These are phyloP conservation scores for Alternaria gaisen DNA, from an alignment of 2,329 filamentous ascomycete species.

Conservation along the genomic window DNA sequence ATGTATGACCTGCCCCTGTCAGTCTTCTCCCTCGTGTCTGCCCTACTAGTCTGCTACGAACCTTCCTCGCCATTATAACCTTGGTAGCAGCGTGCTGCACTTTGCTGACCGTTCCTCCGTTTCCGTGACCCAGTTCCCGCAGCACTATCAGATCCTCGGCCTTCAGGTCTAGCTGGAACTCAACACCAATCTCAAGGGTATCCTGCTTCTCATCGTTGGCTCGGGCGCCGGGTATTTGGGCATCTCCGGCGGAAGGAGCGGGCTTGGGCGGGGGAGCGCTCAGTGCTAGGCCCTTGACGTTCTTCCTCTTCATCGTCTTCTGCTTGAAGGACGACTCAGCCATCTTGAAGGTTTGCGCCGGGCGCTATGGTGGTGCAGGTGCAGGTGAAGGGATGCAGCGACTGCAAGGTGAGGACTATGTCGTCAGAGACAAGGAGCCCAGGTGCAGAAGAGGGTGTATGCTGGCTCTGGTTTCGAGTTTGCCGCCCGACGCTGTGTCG, in stretches of 20 bases:
- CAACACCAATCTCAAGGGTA: conserved; percentile 92
- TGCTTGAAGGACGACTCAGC: conserved; percentile 68
- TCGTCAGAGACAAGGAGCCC: conserved; percentile 18
- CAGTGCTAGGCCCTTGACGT: conserved; percentile 93
- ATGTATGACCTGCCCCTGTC: conserved; percentile 80
- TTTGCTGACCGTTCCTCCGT: conserved; percentile 98
- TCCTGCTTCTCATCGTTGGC: conserved; percentile 70
- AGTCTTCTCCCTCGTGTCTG: conserved; percentile 8
- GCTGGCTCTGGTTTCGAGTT: conserved; percentile 42
- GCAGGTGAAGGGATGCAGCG: conserved; percentile 10
- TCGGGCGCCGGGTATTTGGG: conserved; percentile 67
- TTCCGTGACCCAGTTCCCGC: conserved; percentile 94
- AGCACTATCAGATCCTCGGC: conserved; percentile 92
- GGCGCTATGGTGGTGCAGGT: conserved; percentile 21
- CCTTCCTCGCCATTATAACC: conserved; percentile 98
- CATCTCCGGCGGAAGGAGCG: conserved; percentile 75
- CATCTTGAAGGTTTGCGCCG: conserved; percentile 54
- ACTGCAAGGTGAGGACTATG: conserved; percentile 8
- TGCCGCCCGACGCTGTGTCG: conserved; percentile 49
- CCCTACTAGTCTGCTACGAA: conserved; percentile 53
- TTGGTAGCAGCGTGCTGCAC: conserved; percentile 94
- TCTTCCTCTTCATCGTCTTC: conserved; percentile 96
- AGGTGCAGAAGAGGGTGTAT: conserved; percentile 17
- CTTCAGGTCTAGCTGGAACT: conserved; percentile 91
- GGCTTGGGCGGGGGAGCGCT: conserved; percentile 77